A percentile compares a stretch with the other conserved stretches of the same genome.
Evolutionary conservation across 2,329 filamentous ascomycete genomes (phyloP).

Genomic region (Metarhizium rileyi): DNA sequence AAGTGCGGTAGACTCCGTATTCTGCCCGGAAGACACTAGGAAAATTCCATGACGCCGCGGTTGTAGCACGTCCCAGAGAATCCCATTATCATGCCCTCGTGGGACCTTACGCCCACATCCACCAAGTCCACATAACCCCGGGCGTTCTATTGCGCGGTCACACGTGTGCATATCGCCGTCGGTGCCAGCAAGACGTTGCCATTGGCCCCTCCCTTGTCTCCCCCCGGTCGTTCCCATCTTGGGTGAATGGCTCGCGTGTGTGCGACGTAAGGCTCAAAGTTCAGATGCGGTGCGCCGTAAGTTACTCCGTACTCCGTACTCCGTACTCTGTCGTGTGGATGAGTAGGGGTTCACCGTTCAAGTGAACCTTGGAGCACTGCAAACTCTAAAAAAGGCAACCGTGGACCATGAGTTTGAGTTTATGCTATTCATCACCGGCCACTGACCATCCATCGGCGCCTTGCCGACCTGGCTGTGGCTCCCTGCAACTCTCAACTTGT

Average conservation of each 20-base stretch:
- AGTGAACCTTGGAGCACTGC: too few species aligned
- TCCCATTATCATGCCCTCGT: neutral
- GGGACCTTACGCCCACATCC: neutral
- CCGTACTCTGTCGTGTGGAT: too few species aligned
- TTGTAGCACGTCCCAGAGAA: neutral
- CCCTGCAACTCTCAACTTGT: neutral
- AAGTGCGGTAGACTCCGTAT: neutral
- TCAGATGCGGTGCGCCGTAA: too few species aligned
- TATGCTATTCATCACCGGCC: neutral
- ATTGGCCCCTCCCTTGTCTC: conserved; percentile 3
- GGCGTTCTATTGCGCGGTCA: neutral
- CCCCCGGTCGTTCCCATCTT: neutral
- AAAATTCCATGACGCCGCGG: neutral
- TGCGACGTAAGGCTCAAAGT: too few species aligned
- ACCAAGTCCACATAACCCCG: neutral
- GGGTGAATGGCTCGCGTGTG: neutral
- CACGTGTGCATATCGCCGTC: conserved; percentile 1
- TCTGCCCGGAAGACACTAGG: too few species aligned
- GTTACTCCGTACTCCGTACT: too few species aligned
- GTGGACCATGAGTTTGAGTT: neutral
- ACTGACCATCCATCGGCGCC: neutral
- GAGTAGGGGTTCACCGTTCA: too few species aligned
- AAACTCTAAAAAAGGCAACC: neutral
- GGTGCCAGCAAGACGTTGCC: neutral
- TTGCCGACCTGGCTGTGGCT: neutral